Base-by-base conservation (phyloP, 768 basidiomycete genomes). In the Macrolepiota albuminosa region DNA sequence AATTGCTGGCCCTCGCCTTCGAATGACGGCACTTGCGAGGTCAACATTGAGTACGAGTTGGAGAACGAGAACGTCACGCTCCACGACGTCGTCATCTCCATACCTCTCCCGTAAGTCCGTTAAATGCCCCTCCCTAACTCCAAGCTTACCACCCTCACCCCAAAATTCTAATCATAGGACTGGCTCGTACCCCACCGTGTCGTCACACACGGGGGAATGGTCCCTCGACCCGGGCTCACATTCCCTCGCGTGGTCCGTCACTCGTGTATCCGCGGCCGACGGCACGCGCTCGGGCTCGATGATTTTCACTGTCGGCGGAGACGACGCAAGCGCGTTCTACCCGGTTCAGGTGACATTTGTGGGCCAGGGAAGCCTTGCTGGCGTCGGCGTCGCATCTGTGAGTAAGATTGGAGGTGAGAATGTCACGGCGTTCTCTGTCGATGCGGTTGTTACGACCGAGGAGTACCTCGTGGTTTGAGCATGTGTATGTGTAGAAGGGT, bases 31-130 rank as follows among this genome's bases (percentile, higher is more conserved):
- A 89, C 88, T 1, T 91, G 88, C 65, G 94, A 96, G 63, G 92
- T 98, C 61, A 96, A 91, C 73, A 92, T 98, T 63, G 97, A 98
- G 73, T 98, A 97, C 69, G 95, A 98, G 71, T 88, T 98, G 50
- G 94, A 96, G 70, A 91, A 93, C 63, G 82, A 89, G 63, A 81
- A 81, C 51, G 75, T 98, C 56, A 84, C 85, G 0, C 79, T 98
- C 2, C 84, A 91, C 71, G 92, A 98, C 70, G 84, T 95, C 26
- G 80, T 85, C 63, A 93, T 98, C 62, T 88, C 89, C 56, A 96
- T 98, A 65, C 95, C 96, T 29, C 85, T 98, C 50, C 95, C 95
- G 90, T 93, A 73, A 71, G 89, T 36, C 26, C 55, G 33, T 9
- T 11, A 18, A 2, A 7, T 16, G 53, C 47, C 36, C 47, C 16